A percentile compares a stretch with the other conserved stretches of the same genome.
Conservation (phyloP, 2,329 filamentous ascomycete species). For the Hymenoscyphus occultus region DNA sequence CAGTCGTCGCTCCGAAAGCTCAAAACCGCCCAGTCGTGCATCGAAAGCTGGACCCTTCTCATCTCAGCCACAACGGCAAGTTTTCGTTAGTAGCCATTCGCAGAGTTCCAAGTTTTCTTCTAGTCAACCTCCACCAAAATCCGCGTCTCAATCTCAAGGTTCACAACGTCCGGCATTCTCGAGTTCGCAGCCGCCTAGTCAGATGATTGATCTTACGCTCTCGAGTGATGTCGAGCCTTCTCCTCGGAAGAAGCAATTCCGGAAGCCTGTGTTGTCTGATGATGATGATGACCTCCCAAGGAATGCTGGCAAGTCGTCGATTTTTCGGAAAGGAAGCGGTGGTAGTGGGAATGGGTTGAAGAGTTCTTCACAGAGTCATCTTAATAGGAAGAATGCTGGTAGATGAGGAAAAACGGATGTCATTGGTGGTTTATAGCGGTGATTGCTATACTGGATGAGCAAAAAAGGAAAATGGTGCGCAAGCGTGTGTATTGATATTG, state of each 20-base stretch:
- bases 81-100: neutral
- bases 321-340: neutral
- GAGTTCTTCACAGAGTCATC: slow-evolving; percentile 4
- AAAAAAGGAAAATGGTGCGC: neutral
- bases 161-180: neutral
- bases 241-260: neutral
- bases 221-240: neutral
- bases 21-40: neutral
- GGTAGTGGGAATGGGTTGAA: neutral
- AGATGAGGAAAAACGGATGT: neutral
- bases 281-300: neutral
- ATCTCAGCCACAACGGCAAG: neutral
- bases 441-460: neutral
- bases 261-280: neutral
- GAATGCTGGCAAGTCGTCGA: neutral
- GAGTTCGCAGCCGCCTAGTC: neutral
- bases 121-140: no score
- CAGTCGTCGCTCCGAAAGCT: neutral
- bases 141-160: neutral
- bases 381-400: slow-evolving; percentile 12
- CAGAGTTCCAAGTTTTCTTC: neutral
- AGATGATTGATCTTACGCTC: slow-evolving; percentile 6
- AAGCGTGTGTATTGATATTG: neutral
- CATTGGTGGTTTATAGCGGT: neutral
- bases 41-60: neutral